These are phyloP conservation scores for Coemansia sp. DNA, from an alignment of 192 early-diverging fungal species.

Conservation along the genomic window DNA sequence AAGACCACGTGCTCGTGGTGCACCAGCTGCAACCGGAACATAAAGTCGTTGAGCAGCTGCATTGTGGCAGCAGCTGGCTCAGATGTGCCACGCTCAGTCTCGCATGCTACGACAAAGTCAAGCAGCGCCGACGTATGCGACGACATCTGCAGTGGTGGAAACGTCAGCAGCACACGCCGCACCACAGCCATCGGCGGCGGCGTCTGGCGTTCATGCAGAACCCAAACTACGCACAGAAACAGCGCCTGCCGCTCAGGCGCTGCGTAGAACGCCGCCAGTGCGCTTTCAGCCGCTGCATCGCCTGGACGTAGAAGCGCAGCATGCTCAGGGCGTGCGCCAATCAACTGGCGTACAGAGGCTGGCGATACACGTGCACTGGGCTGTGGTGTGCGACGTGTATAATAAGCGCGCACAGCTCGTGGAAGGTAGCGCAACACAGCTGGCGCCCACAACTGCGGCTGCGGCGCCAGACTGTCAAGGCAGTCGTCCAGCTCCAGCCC, in stretches of 20 bases:
- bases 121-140: slow-evolving; percentile 66
- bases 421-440: slow-evolving; percentile 46
- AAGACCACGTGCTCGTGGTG: slow-evolving; percentile 70
- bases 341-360: slow-evolving; percentile 26
- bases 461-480: slow-evolving; percentile 41
- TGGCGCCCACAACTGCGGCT: slow-evolving; percentile 45
- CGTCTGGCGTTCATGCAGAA: slow-evolving; percentile 38
- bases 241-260: slow-evolving; percentile 61
- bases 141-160: slow-evolving; percentile 71
- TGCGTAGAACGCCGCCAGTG: slow-evolving; percentile 59
- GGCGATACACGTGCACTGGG: slow-evolving; percentile 9
- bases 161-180: slow-evolving; percentile 65
- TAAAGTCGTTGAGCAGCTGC: slow-evolving; percentile 63
- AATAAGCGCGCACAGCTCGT: slow-evolving; percentile 38
- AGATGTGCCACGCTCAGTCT: slow-evolving; percentile 16
- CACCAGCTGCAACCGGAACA: slow-evolving; percentile 70
- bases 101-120: slow-evolving; percentile 61
- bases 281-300: slow-evolving; percentile 25
- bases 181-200: slow-evolving; percentile 47
- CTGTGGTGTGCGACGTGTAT: slow-evolving; percentile 18
- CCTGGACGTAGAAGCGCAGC: slow-evolving; percentile 16
- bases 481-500: slow-evolving; percentile 43
- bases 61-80: slow-evolving; percentile 27
- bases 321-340: slow-evolving; percentile 31
- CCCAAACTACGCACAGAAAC: slow-evolving; percentile 71